phyloP scores from a whole-genome alignment of 2,329 filamentous ascomycete species.

The Hymenoscyphus linearis region DNA sequence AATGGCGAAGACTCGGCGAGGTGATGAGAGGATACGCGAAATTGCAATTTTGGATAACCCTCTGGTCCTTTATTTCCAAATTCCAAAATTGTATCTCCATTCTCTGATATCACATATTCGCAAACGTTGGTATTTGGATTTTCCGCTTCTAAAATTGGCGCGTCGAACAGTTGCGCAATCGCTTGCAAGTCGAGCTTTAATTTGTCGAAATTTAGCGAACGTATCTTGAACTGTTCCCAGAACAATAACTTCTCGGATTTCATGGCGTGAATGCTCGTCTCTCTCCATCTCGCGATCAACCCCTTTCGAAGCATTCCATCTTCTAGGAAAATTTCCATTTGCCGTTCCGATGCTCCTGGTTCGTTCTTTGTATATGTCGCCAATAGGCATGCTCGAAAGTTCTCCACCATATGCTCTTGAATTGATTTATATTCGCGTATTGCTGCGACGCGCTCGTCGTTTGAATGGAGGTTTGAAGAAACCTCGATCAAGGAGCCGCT shows the following conservation, averaged over 20 bases:
- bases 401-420: conserved; percentile 39
- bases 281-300: conserved; percentile 42
- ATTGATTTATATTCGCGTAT: conserved; percentile 42
- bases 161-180: conserved; percentile 38
- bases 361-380: conserved; percentile 44
- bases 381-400: conserved; percentile 38
- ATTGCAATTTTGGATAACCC: conserved; percentile 39
- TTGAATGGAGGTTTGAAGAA: conserved; percentile 19
- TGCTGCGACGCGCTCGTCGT: conserved; percentile 33
- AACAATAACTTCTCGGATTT: conserved; percentile 42
- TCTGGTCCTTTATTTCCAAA: conserved; percentile 41
- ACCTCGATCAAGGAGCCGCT: conserved; percentile 29
- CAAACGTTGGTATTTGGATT: conserved; percentile 36
- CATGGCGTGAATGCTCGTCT: conserved; percentile 26
- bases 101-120: conserved; percentile 40
- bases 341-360: conserved; percentile 38
- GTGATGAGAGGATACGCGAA: conserved; percentile 47
- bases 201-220: conserved; percentile 43
- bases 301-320: conserved; percentile 39
- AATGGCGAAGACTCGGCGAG: conserved; percentile 47
- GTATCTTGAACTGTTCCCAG: conserved; percentile 41
- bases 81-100: conserved; percentile 47
- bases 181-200: conserved; percentile 39
- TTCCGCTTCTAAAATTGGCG: conserved; percentile 27
- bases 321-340: conserved; percentile 39